Evolutionary conservation across 768 basidiomycete species (phyloP).

Genomic region (Rhodocollybia butyracea): DNA sequence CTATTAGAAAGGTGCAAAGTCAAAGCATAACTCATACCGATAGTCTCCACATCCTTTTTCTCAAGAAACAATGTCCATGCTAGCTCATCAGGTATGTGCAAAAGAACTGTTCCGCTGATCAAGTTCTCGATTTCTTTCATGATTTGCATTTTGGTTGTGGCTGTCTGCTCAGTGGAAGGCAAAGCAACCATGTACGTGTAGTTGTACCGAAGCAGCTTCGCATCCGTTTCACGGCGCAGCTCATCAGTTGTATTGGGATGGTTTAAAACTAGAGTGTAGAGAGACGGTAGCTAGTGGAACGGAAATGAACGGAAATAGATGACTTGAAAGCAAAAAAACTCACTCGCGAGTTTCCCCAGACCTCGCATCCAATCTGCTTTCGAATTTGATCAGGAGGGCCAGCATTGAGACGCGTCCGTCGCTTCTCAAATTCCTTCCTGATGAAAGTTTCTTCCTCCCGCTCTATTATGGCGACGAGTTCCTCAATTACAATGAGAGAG

Average conservation of each 20-base stretch:
- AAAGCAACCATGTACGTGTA: conserved; percentile 60
- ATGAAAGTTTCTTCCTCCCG: conserved; percentile 54
- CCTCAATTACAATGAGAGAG: conserved; percentile 67
- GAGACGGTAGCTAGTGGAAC: conserved; percentile 53
- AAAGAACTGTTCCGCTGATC: conserved; percentile 69
- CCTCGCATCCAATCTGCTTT: conserved; percentile 65
- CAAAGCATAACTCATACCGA: conserved; percentile 45
- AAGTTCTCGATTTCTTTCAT: conserved; percentile 68
- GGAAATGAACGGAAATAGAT: conserved; percentile 10
- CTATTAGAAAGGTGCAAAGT: too few species aligned
- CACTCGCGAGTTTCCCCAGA: conserved; percentile 62
- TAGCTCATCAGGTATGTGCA: conserved; percentile 72
- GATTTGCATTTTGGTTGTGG: conserved; percentile 41
- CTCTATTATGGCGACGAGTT: conserved; percentile 65
- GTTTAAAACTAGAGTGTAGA: conserved; percentile 79
- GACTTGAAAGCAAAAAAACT: conserved; percentile 6
- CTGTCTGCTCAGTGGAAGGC: conserved; percentile 35
- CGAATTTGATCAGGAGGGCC: conserved; percentile 53
- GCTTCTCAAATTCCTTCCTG: conserved; percentile 69
- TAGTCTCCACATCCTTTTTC: conserved; percentile 58
- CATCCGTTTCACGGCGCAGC: conserved; percentile 73
- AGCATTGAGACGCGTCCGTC: conserved; percentile 74
- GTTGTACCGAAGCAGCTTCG: conserved; percentile 67
- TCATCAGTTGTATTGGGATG: conserved; percentile 79
- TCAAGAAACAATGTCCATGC: conserved; percentile 85